Percentiles rank a stretch among this genome's conserved stretches.
Evolutionary conservation across 768 basidiomycete species (phyloP).

Genomic region (Lactifluus echinatus): DNA sequence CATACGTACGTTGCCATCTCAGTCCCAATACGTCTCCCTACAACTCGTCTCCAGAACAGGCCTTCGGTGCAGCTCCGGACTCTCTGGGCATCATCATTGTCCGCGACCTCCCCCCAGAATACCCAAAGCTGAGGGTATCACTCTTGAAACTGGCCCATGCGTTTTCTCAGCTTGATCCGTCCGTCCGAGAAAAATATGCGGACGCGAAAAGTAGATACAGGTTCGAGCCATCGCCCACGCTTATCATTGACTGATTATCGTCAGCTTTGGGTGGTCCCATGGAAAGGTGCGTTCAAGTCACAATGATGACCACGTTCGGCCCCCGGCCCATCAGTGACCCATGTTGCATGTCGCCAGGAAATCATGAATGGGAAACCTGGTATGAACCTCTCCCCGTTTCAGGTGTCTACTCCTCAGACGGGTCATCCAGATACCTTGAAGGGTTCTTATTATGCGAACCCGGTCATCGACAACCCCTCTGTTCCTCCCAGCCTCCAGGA

Average conservation of each 20-base stretch:
- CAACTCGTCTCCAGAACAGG: slow-evolving; percentile 44
- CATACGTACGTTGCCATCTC: slow-evolving; percentile 41
- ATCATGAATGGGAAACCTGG: slow-evolving; percentile 93
- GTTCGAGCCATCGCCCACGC: slow-evolving; percentile 29
- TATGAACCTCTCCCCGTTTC: slow-evolving; percentile 21
- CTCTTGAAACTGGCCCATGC: slow-evolving; percentile 67
- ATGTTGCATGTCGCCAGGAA: slow-evolving; percentile 43
- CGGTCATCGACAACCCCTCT: slow-evolving; percentile 55
- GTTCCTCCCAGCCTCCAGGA: slow-evolving; percentile 47
- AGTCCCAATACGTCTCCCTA: background rate
- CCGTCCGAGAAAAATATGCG: slow-evolving; percentile 61
- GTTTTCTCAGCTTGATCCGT: slow-evolving; percentile 66
- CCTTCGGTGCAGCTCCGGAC: slow-evolving; percentile 72
- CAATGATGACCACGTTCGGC: too few relatives aligned
- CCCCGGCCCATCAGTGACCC: background rate
- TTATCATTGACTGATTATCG: slow-evolving; percentile 4
- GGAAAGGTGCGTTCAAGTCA: slow-evolving; percentile 55
- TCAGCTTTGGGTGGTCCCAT: slow-evolving; percentile 91
- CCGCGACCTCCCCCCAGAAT: slow-evolving; percentile 68
- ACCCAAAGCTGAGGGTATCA: slow-evolving; percentile 52
- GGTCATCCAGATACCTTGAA: slow-evolving; percentile 64
- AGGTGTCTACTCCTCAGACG: background rate
- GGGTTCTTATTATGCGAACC: slow-evolving; percentile 92
- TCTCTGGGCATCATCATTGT: slow-evolving; percentile 78
- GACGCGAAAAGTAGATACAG: slow-evolving; percentile 69